A percentile compares a stretch with the other conserved stretches of the same genome.
Conservation (phyloP, 2,329 filamentous ascomycete species). For the Coniochaeta hoffmannii region DNA sequence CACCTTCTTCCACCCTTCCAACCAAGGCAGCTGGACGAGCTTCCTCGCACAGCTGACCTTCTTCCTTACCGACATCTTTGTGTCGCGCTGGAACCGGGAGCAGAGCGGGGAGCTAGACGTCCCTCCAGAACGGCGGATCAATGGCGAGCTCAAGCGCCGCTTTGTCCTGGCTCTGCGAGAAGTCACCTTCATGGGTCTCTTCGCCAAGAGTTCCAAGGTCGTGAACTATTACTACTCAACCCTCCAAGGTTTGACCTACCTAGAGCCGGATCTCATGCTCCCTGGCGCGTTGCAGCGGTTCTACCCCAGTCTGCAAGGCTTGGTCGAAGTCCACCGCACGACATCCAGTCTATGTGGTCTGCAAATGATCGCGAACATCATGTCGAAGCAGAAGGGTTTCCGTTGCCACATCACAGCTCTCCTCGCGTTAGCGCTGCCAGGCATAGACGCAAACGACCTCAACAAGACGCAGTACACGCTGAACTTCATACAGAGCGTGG, state of each 20-base stretch:
- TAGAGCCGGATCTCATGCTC: slow-evolving; percentile 86
- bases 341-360: slow-evolving; percentile 87
- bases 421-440: slow-evolving; percentile 84
- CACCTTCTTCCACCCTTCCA: slow-evolving; percentile 98
- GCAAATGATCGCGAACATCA: slow-evolving; percentile 85
- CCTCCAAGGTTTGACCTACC: slow-evolving; percentile 78
- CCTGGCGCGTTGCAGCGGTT: slow-evolving; percentile 92
- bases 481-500: slow-evolving; percentile 90
- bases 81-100: slow-evolving; percentile 96
- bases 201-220: slow-evolving; percentile 87
- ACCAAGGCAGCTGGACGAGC: slow-evolving; percentile 86
- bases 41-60: slow-evolving; percentile 85
- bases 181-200: slow-evolving; percentile 96
- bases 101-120: slow-evolving; percentile 86
- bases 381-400: slow-evolving; percentile 92
- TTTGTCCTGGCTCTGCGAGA: slow-evolving; percentile 87
- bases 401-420: slow-evolving; percentile 92
- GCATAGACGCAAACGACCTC: slow-evolving; percentile 94
- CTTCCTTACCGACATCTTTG: slow-evolving; percentile 91
- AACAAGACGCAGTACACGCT: slow-evolving; percentile 94
- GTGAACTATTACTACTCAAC: slow-evolving; percentile 89
- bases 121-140: slow-evolving; percentile 71
- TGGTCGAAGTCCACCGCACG: slow-evolving; percentile 95
- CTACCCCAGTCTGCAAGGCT: slow-evolving; percentile 90
- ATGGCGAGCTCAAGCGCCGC: slow-evolving; percentile 70